Conservation (phyloP, 257 asterid species). For the Ocimum tenuiflorum region DNA sequence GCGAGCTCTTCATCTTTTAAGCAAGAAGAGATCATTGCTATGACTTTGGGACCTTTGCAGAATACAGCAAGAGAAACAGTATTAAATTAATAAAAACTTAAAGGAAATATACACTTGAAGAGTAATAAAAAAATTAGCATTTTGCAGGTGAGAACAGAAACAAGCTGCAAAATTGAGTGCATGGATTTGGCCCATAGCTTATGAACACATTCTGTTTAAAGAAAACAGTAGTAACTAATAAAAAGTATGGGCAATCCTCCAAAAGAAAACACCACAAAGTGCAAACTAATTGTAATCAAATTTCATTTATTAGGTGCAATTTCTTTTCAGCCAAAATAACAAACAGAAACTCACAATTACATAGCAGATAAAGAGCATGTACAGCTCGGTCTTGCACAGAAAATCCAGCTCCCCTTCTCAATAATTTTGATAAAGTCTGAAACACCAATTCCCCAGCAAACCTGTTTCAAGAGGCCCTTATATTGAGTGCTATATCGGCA, state of each 20-base stretch:
- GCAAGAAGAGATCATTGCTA: constrained; percentile 48
- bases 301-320: not conserved
- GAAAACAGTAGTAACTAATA: not conserved
- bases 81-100: not conserved
- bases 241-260: not conserved
- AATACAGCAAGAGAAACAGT: constrained; percentile 23
- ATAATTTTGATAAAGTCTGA: constrained; percentile 45
- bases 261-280: not conserved
- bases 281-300: constrained; percentile 3
- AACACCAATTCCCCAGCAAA: constrained; percentile 50
- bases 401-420: constrained; percentile 64
- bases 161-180: not conserved
- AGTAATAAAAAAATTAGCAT: not conserved
- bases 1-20: constrained; percentile 37
- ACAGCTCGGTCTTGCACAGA: constrained; percentile 66
- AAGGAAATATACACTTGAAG: constrained; percentile 1
- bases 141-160: not conserved
- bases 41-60: constrained; percentile 65
- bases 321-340: constrained; percentile 2
- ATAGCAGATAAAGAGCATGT: constrained; percentile 66
- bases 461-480: constrained; percentile 35
- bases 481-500: constrained; percentile 16
- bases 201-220: not conserved
- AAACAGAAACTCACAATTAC: constrained; percentile 57
- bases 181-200: not conserved